These are phyloP conservation scores for Chrysochromulina parva DNA, from an alignment of 78 protist genomes.

Conservation along the genomic window DNA sequence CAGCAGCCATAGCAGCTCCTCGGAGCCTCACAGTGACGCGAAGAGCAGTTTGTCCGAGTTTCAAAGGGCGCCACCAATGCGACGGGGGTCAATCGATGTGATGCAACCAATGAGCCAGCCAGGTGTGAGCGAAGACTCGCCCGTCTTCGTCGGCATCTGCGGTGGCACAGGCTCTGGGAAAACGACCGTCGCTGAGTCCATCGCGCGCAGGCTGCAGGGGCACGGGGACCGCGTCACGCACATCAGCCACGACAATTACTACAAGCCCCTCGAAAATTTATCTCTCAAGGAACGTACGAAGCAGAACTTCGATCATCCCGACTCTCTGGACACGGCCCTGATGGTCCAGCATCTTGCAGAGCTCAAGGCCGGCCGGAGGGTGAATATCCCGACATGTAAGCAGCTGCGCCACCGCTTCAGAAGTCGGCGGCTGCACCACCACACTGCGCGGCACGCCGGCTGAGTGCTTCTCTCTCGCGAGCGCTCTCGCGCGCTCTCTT, in stretches of 20 bases:
- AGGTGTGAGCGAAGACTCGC: background rate
- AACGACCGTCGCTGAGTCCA: background rate
- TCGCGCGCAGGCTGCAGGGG: background rate
- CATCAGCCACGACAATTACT: conserved; percentile 7
- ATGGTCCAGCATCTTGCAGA: background rate
- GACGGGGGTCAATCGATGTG: too few species aligned
- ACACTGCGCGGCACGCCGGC: too few species aligned
- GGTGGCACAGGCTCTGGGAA: conserved; percentile 16
- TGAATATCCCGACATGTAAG: background rate
- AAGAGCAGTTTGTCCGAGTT: too few species aligned
- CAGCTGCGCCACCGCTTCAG: too few species aligned
- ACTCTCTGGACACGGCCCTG: background rate
- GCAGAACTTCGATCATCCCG: background rate
- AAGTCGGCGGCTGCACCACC: too few species aligned
- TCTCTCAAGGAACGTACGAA: too few species aligned
- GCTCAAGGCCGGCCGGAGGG: background rate
- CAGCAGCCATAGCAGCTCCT: too few species aligned
- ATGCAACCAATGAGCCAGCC: too few species aligned
- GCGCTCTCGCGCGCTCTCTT: too few species aligned
- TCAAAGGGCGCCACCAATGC: too few species aligned
- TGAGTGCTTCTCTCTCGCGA: too few species aligned
- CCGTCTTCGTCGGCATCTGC: background rate
- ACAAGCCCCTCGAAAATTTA: background rate
- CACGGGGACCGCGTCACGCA: background rate
- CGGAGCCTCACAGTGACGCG: too few species aligned